phyloP scores from a whole-genome alignment of 2,329 filamentous ascomycete species.

The Arthroderma sp. region DNA sequence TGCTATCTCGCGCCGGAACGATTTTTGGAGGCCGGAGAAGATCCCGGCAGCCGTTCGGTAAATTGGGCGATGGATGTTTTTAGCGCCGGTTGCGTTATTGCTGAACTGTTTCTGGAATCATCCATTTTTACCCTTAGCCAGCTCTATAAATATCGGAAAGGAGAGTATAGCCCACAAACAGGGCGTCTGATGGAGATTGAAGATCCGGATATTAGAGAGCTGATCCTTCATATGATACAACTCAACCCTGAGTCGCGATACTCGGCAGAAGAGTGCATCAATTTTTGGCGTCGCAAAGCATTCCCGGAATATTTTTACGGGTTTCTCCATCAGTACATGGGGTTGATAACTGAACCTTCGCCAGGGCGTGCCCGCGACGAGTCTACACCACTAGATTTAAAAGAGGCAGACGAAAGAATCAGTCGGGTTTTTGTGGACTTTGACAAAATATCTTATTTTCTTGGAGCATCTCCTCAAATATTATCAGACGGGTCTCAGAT shows the following conservation, averaged over 20 bases:
- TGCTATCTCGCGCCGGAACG: conserved; percentile 93
- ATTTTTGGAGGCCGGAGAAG: conserved; percentile 62
- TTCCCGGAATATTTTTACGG: conserved; percentile 97
- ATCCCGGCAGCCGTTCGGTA: conserved; percentile 50
- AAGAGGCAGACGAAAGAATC: conserved; percentile 85
- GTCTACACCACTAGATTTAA: conserved; percentile 57
- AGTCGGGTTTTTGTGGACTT: conserved; percentile 89
- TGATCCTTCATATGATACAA: conserved; percentile 94
- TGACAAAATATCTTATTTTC: conserved; percentile 92
- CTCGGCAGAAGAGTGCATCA: conserved; percentile 84
- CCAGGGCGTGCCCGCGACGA: conserved; percentile 63
- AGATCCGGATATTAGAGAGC: conserved; percentile 71
- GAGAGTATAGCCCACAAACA: conserved; percentile 79
- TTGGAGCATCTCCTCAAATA: conserved; percentile 56
- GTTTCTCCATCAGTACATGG: conserved; percentile 96
- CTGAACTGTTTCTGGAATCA: conserved; percentile 85
- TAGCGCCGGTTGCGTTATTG: conserved; percentile 91
- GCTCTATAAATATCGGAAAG: conserved; percentile 83
- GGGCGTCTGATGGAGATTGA: conserved; percentile 75
- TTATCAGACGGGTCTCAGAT: conserved; percentile 22
- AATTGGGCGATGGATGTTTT: conserved; percentile 99
- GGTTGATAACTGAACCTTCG: conserved; percentile 79
- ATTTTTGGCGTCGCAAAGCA: conserved; percentile 81
- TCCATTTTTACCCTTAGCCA: conserved; percentile 97
- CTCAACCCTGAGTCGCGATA: conserved; percentile 84